phyloP scores from a whole-genome alignment of 2,329 filamentous ascomycete genomes.

The Lasiodiplodia sp. region DNA sequence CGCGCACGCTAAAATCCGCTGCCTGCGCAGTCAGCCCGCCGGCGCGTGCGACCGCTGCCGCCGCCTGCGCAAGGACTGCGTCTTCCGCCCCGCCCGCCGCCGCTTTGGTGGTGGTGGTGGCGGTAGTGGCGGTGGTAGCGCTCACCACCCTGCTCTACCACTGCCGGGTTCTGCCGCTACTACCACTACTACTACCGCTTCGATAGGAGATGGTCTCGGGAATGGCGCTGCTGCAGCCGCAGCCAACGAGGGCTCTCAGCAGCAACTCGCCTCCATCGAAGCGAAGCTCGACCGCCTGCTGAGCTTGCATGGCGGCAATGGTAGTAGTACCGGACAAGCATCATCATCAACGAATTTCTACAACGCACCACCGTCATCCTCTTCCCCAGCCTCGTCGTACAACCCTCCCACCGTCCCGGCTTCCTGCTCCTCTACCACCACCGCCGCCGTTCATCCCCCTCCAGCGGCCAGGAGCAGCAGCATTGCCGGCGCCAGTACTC shows the following conservation, averaged over 20 bases:
- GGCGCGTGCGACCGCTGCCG: conserved; percentile 40
- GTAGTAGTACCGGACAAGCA: not conserved
- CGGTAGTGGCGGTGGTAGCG: conserved; percentile 37
- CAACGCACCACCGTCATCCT: not conserved
- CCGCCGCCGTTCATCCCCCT: not conserved
- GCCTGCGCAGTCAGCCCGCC: conserved; percentile 39
- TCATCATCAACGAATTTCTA: not conserved
- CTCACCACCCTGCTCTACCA: no score
- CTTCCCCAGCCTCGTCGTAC: not conserved
- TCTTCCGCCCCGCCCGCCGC: conserved; percentile 46
- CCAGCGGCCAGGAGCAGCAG: not conserved
- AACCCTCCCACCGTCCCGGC: not conserved
- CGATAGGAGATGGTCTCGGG: not conserved
- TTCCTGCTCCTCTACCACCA: not conserved
- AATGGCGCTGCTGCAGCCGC: not conserved
- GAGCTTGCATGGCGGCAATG: conserved; percentile 32
- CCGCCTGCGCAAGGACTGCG: conserved; percentile 48
- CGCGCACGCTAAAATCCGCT: conserved; percentile 43
- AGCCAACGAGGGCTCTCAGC: not conserved
- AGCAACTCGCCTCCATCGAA: conserved; percentile 2
- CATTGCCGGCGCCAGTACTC: not conserved
- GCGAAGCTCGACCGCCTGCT: not conserved
- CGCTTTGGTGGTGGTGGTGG: conserved; percentile 46
- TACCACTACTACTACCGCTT: not conserved
- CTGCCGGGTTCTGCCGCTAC: not conserved